These are phyloP conservation scores for Penicillium expansum DNA, from an alignment of 2,329 filamentous ascomycete genomes.

Conservation along the genomic window DNA sequence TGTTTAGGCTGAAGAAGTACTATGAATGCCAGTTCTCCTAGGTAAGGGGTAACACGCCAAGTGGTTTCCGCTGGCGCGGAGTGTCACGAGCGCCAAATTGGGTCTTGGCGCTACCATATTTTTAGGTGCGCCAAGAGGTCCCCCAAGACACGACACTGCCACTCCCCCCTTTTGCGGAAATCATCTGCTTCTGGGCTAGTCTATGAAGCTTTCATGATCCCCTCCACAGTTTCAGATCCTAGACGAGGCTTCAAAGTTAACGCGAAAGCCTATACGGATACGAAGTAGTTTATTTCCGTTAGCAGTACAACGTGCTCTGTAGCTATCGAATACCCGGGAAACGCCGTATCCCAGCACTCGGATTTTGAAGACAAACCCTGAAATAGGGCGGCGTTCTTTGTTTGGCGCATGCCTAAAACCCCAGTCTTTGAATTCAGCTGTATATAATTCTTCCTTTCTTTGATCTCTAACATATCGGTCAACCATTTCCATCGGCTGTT, in stretches of 20 bases:
- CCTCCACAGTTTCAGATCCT: not conserved
- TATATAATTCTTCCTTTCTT: not conserved
- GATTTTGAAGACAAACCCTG: not conserved
- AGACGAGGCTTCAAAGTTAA: not conserved
- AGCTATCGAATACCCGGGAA: not conserved
- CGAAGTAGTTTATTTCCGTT: not conserved
- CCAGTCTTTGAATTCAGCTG: not conserved
- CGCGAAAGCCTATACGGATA: not conserved
- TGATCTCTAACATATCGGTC: not conserved
- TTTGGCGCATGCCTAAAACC: too few species aligned
- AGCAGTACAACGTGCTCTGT: not conserved
- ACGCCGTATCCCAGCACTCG: not conserved
- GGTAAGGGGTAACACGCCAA: not conserved
- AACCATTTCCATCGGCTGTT: not conserved
- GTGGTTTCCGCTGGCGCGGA: slow-evolving; percentile 6
- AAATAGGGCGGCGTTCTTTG: not conserved
- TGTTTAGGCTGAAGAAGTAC: not conserved
- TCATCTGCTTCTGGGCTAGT: not conserved
- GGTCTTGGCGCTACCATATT: slow-evolving; percentile 4
- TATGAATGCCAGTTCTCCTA: not conserved
- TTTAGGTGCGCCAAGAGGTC: not conserved
- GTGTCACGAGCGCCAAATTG: not conserved
- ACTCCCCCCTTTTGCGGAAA: not conserved
- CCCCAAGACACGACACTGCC: not conserved
- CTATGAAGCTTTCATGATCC: not conserved